phyloP scores from a whole-genome alignment of 2,329 filamentous ascomycete species.

The Colletotrichum sp. region DNA sequence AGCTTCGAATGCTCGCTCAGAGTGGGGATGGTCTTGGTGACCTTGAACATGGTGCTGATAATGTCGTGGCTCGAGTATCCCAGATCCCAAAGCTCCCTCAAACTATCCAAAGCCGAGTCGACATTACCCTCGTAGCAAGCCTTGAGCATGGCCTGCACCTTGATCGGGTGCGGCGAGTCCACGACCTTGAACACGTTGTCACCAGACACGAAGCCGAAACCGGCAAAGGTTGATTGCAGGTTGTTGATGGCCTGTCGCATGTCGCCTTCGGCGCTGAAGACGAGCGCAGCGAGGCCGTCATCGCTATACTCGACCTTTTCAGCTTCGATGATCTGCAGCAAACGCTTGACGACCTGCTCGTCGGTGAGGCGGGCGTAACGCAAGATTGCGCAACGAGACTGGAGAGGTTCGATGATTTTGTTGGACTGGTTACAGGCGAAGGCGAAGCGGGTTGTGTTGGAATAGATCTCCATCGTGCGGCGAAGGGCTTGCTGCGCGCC shows the following conservation, averaged over 20 bases:
- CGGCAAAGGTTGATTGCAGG: slow-evolving; percentile 88
- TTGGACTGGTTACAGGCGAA: slow-evolving; percentile 99
- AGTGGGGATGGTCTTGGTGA: slow-evolving; percentile 93
- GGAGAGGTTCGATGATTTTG: slow-evolving; percentile 99
- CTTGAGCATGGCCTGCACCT: slow-evolving; percentile 98
- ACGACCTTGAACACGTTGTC: slow-evolving; percentile 99
- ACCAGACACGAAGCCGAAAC: slow-evolving; percentile 95
- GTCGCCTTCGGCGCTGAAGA: slow-evolving; percentile 96
- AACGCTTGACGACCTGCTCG: slow-evolving; percentile 85
- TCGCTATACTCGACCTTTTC: slow-evolving; percentile 92
- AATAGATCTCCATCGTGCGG: slow-evolving; percentile 99
- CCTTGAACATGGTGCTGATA: slow-evolving; percentile 98
- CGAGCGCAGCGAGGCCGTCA: slow-evolving; percentile 91
- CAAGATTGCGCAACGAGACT: slow-evolving; percentile 94
- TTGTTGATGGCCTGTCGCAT: slow-evolving; percentile 99
- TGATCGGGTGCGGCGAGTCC: slow-evolving; percentile 95
- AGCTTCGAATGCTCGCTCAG: slow-evolving; percentile 94
- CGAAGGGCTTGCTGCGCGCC: slow-evolving; percentile 95
- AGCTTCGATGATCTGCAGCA: slow-evolving; percentile 91
- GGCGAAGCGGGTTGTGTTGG: slow-evolving; percentile 92
- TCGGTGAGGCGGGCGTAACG: slow-evolving; percentile 93
- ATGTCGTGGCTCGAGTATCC: slow-evolving; percentile 99
- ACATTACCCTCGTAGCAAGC: slow-evolving; percentile 93
- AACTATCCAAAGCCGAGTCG: slow-evolving; percentile 81
- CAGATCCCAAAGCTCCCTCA: slow-evolving; percentile 91